These are phyloP conservation scores for Lentinus tigrinus DNA, from an alignment of 768 basidiomycete genomes.

Conservation along the genomic window DNA sequence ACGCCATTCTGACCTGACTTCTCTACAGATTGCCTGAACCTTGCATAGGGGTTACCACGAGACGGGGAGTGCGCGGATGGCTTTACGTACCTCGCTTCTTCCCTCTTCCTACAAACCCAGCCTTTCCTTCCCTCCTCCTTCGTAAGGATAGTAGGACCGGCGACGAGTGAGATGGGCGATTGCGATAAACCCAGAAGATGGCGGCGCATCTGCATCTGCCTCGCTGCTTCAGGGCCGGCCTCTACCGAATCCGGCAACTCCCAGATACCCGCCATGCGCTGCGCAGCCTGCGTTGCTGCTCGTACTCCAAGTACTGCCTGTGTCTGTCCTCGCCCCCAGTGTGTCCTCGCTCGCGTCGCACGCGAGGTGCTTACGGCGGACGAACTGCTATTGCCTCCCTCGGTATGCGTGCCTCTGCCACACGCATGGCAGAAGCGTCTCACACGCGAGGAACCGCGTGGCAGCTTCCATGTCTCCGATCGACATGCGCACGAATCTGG, in stretches of 20 bases:
- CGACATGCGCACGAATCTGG: background rate
- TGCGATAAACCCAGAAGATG: constrained; percentile 20
- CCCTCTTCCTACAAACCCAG: constrained; percentile 71
- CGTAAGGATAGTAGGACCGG: constrained; percentile 56
- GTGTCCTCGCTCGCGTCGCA: too few species aligned
- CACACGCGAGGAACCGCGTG: background rate
- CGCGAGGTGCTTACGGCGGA: background rate
- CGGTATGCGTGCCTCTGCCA: too few species aligned
- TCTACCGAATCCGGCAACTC: background rate
- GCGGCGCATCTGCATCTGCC: background rate
- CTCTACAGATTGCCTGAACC: constrained; percentile 28
- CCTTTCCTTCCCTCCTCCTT: constrained; percentile 60
- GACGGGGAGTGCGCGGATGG: background rate
- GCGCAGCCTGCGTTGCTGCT: background rate
- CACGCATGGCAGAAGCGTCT: background rate
- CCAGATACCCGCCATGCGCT: background rate
- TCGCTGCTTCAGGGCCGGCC: constrained; percentile 6
- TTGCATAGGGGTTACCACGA: constrained; percentile 6
- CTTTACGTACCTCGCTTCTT: constrained; percentile 57
- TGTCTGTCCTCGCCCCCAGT: too few species aligned
- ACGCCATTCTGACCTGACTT: constrained; percentile 67
- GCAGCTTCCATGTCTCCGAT: background rate
- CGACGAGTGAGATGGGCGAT: constrained; percentile 33
- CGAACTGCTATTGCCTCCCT: too few species aligned
- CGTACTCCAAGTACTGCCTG: too few species aligned